These are phyloP conservation scores for Clathrus columnatus DNA, from an alignment of 768 basidiomycete genomes.

Conservation along the genomic window DNA sequence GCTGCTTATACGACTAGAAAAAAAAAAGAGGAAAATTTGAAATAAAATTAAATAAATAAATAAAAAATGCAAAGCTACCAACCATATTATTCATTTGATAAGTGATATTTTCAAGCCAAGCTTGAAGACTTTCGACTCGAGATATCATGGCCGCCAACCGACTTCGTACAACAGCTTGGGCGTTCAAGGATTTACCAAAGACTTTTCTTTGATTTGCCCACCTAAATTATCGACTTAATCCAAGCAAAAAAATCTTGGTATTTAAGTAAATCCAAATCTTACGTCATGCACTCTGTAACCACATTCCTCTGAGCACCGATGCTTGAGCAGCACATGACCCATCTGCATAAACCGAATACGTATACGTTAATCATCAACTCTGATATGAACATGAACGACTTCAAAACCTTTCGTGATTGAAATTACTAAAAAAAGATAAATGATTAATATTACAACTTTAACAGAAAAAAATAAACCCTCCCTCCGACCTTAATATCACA, in stretches of 20 bases:
- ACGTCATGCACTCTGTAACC: conserved; percentile 80
- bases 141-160: conserved; percentile 89
- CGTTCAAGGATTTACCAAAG: conserved; percentile 79
- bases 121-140: conserved; percentile 69
- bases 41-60: conserved; percentile 19
- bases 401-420: conserved; percentile 75
- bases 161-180: conserved; percentile 78
- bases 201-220: conserved; percentile 88
- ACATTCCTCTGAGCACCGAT: conserved; percentile 54
- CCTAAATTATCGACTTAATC: conserved; percentile 24
- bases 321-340: conserved; percentile 79
- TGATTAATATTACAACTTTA: conserved; percentile 25
- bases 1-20: conserved; percentile 56
- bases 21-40: conserved; percentile 16
- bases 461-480: neutral
- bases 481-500: conserved; percentile 34
- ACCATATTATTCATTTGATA: conserved; percentile 85
- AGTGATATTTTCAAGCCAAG: conserved; percentile 82
- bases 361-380: conserved; percentile 5
- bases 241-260: neutral
- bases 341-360: too few relatives aligned
- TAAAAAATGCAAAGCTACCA: conserved; percentile 12
- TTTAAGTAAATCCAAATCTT: conserved; percentile 7
- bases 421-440: conserved; percentile 46
- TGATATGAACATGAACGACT: neutral